These are phyloP conservation scores for Turnera subulata DNA, from an alignment of 345 rosid genomes.

Conservation along the genomic window DNA sequence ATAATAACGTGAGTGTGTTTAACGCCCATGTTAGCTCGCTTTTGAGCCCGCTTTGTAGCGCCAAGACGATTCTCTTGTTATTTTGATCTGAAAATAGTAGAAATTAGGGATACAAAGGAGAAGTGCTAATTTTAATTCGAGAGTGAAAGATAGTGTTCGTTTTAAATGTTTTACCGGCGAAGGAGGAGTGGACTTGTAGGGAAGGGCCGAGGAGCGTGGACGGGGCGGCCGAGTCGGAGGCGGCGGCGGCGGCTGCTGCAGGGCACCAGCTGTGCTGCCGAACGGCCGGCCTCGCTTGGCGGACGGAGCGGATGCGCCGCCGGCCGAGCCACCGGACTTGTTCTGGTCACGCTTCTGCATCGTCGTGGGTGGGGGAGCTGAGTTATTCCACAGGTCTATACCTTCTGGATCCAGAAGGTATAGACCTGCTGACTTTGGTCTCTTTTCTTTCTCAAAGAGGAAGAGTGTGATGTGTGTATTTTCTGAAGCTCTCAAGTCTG, in stretches of 20 bases:
- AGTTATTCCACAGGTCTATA: no score
- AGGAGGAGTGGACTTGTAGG: slow-evolving; percentile 82
- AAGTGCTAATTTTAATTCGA: not conserved
- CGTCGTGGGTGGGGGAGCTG: no score
- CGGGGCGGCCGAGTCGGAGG: slow-evolving; percentile 59
- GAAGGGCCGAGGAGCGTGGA: slow-evolving; percentile 75
- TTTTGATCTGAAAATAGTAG: slow-evolving; percentile 59
- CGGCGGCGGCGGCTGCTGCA: slow-evolving; percentile 37
- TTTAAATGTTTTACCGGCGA: slow-evolving; percentile 51
- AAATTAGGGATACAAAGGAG: no score
- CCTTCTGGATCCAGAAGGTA: no score
- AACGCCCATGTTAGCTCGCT: slow-evolving; percentile 95
- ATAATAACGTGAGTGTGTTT: slow-evolving; percentile 84
- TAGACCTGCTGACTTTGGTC: no score
- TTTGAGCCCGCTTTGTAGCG: slow-evolving; percentile 94
- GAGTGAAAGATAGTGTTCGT: not conserved
- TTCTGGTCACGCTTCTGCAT: slow-evolving; percentile 90
- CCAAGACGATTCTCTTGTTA: slow-evolving; percentile 82
- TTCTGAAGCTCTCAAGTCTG: no score
- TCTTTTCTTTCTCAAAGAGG: no score
- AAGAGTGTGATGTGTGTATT: no score
- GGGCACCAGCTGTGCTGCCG: slow-evolving; percentile 59
- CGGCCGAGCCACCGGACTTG: slow-evolving; percentile 65
- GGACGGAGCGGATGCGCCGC: slow-evolving; percentile 56
- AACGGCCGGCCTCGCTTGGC: slow-evolving; percentile 88